Percentiles rank a stretch among this genome's conserved stretches.
Conservation (phyloP, 306 rosid genomes). For the Vicia villosa region DNA sequence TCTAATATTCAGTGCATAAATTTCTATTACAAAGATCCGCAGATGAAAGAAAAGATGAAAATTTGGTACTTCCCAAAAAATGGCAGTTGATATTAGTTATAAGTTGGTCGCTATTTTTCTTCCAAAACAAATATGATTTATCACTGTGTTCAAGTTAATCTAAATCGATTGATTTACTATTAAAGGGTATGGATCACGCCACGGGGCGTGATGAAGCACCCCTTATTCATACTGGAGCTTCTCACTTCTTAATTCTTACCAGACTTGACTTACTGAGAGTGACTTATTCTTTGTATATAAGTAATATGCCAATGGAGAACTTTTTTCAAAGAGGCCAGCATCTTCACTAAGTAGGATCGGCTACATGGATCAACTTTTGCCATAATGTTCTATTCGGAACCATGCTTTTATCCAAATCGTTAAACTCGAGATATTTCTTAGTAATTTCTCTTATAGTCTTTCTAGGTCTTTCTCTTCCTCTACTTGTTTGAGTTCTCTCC, state of each 20-base stretch:
- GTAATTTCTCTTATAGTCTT: too few species aligned
- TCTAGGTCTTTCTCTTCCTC: too few species aligned
- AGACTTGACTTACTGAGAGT: neutral
- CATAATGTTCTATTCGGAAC: too few species aligned
- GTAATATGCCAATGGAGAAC: neutral
- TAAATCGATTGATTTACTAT: neutral
- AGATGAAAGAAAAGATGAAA: neutral
- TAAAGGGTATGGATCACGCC: conserved; percentile 11
- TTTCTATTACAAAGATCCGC: neutral
- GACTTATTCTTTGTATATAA: neutral
- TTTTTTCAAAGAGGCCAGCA: neutral
- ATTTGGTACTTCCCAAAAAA: neutral
- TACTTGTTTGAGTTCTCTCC: too few species aligned
- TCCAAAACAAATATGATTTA: conserved; percentile 14
- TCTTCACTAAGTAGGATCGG: too few species aligned
- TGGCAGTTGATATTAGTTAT: conserved; percentile 3
- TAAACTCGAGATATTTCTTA: too few species aligned
- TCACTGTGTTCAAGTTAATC: conserved; percentile 6
- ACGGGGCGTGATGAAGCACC: neutral
- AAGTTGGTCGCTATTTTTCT: conserved; percentile 28
- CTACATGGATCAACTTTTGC: too few species aligned
- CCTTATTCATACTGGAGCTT: neutral
- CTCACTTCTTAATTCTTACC: conserved; percentile 2
- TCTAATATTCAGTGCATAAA: neutral
- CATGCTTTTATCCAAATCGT: too few species aligned